phyloP scores from a whole-genome alignment of 2,329 filamentous ascomycete species.

The Diaporthe aspalathi region DNA sequence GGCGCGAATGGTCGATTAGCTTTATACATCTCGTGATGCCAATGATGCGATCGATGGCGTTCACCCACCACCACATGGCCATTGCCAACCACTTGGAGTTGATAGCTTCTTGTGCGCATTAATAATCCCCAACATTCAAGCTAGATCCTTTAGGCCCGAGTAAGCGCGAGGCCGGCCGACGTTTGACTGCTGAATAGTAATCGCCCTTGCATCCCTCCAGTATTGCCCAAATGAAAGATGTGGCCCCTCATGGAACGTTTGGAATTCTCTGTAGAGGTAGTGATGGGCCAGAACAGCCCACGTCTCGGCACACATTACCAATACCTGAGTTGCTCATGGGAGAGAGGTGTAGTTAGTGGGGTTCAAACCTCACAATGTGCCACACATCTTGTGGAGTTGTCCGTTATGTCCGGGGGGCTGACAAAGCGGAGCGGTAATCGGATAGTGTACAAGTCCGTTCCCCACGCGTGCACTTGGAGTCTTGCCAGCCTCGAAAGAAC shows the following conservation, averaged over 20 bases:
- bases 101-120: neutral
- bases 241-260: no score
- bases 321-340: neutral
- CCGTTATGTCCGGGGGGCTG: neutral
- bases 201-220: neutral
- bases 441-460: neutral
- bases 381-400: neutral
- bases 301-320: neutral
- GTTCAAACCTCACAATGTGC: neutral
- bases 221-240: neutral
- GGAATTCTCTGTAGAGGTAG: neutral
- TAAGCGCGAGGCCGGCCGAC: neutral
- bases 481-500: neutral
- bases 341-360: no score
- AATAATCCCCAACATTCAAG: constrained; percentile 6
- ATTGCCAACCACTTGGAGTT: neutral
- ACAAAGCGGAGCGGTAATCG: constrained; percentile 13
- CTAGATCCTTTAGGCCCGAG: neutral
- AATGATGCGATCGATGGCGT: constrained; percentile 5
- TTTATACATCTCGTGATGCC: constrained; percentile 5
- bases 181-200: neutral
- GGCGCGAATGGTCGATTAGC: no score
- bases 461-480: no score
- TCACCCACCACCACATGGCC: neutral
- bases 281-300: neutral